These are phyloP conservation scores for Friedmanniomyces endolithicus DNA, from an alignment of 495 filamentous ascomycete genomes.

Conservation along the genomic window DNA sequence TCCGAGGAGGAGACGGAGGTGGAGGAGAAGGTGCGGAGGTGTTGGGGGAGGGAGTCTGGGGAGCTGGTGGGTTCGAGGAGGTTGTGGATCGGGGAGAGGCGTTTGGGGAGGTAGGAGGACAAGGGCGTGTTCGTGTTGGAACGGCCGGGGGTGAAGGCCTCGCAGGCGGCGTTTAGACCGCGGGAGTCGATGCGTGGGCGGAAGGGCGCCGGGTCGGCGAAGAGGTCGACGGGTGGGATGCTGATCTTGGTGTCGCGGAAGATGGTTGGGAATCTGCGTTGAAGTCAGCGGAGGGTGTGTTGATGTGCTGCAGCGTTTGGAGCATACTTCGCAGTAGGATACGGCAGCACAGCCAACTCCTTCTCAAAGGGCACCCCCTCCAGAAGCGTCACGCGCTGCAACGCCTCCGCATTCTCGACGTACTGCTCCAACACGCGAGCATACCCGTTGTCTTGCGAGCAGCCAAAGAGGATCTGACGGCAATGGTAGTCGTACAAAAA, in stretches of 20 bases:
- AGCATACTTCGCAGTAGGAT: conserved; percentile 27
- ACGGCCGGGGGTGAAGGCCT: not conserved
- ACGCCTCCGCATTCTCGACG: conserved; percentile 39
- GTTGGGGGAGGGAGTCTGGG: not conserved
- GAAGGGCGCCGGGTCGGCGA: not conserved
- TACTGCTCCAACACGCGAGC: conserved; percentile 56
- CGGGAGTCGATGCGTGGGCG: not conserved
- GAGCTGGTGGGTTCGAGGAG: not conserved
- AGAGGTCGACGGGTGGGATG: conserved; percentile 22
- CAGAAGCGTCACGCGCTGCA: conserved; percentile 54
- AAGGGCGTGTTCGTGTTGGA: not conserved
- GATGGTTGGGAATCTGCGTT: conserved; percentile 34
- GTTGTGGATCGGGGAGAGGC: not conserved
- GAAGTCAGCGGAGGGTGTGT: conserved; percentile 32
- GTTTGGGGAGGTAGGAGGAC: not conserved
- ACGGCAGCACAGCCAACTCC: conserved; percentile 46
- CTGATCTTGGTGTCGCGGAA: conserved; percentile 54
- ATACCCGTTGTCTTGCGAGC: conserved; percentile 65
- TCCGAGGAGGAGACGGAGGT: conserved; percentile 27
- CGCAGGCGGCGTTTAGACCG: not conserved
- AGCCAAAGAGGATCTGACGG: conserved; percentile 68
- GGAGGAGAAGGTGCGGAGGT: conserved; percentile 19
- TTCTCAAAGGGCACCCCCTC: conserved; percentile 61
- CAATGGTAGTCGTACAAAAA: conserved; percentile 60
- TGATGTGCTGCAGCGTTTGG: conserved; percentile 34